Conservation (phyloP, 2,329 filamentous ascomycete genomes). For the Phyllosticta ampelicida region DNA sequence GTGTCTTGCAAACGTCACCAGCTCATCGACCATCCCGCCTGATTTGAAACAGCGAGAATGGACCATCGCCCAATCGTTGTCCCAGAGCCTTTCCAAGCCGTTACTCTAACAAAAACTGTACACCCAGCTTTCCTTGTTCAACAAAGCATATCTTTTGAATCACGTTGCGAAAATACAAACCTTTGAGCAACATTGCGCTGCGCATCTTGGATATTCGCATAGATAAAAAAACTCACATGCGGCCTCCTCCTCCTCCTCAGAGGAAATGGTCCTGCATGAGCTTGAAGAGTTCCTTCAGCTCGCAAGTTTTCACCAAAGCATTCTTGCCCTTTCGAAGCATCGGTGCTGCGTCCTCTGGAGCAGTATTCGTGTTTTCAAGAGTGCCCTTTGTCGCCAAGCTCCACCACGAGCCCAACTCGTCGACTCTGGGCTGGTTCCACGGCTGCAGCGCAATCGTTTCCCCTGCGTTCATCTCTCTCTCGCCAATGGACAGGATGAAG, state of each 20-base stretch:
- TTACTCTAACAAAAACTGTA: too few relatives aligned
- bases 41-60: too few relatives aligned
- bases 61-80: too few relatives aligned
- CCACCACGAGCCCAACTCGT: background rate
- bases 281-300: background rate
- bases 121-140: background rate
- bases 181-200: background rate
- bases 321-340: background rate
- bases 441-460: background rate
- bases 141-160: background rate
- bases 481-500: constrained; percentile 61
- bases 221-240: background rate
- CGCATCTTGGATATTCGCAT: background rate
- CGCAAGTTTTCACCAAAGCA: background rate
- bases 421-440: constrained; percentile 4
- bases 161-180: background rate
- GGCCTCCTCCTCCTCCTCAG: background rate
- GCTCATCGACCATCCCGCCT: too few relatives aligned
- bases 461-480: constrained; percentile 19
- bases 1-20: too few relatives aligned
- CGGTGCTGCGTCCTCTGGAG: background rate
- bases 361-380: background rate
- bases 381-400: background rate
- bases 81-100: too few relatives aligned
- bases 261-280: background rate